Evolutionary conservation across 768 basidiomycete genomes (phyloP), one percentile per base, ranked within the genome.

Genomic region (Trametes villosa): DNA sequence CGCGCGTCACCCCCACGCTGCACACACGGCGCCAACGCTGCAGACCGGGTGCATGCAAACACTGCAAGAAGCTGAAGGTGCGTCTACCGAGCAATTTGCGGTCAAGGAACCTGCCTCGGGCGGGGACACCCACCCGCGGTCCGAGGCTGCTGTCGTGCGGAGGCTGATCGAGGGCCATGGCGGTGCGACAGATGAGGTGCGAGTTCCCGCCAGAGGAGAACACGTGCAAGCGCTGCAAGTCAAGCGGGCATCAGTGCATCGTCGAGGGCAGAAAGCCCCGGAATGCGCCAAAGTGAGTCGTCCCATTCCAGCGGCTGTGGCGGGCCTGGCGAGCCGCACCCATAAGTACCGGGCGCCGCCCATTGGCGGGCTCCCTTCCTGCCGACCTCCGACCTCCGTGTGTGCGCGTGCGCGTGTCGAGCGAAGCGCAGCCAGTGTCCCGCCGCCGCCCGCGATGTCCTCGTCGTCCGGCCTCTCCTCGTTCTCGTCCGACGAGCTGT

Each of bases 31-130:
- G 42, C 38, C 49, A 17, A 38, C 56, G 34, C 40, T 33, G 44
- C 72, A 93, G 91, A 42, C 86, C 87, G 63, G 90, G 92, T 58
- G 92, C 92, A 42, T 94, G 92, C 74, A 88, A 83, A 3, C 86
- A 93, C 69, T 94, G 92, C 82, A 94, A 92, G 74, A 89, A 86
- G 70, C 85, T 93, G 68, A 94, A 94, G 87, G 90, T 88, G 75
- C 59, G 85, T 76, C 31, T 59, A 48, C 53, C 53, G 27, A 52
- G 18, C 27, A 50, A 46, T 34, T 29, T 34, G 47, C 36, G 47
- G 38, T 2, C 20, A 22, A 22, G 30, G 66, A 65, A 64, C 52
- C 57, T 41, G 46, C n/a, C 57, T 54, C 54, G 6, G 57, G 15
- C 46, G 42, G 55, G 45, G 20, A 30, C 36, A 36, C 22, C 29